Conservation (phyloP, 805 yeast genomes). For the Yamadazyma ubonensis region DNA sequence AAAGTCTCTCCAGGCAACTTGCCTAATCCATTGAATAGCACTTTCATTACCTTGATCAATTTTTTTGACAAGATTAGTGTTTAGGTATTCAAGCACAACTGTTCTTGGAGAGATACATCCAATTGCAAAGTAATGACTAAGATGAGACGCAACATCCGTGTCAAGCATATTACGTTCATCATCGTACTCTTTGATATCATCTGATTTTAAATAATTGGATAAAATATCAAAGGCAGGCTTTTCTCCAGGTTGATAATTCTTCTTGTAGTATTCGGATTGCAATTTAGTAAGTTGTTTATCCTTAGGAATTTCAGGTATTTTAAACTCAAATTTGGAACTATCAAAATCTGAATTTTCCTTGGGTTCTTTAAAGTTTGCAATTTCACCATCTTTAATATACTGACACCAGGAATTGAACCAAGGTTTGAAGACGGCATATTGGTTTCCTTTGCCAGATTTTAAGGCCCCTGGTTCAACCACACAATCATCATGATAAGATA, state of each 20-base stretch:
- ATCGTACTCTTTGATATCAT: slow-evolving; percentile 29
- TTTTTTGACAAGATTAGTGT: slow-evolving; percentile 22
- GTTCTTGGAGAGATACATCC: slow-evolving; percentile 48
- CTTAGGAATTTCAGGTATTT: slow-evolving; percentile 7
- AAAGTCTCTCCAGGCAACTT: slow-evolving; percentile 60
- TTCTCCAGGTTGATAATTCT: slow-evolving; percentile 26
- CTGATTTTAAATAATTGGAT: slow-evolving; percentile 20
- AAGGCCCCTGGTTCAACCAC: slow-evolving; percentile 41
- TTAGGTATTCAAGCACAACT: slow-evolving; percentile 32
- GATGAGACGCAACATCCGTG: slow-evolving; percentile 34
- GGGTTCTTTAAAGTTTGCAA: slow-evolving; percentile 9
- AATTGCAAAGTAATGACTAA: slow-evolving; percentile 46
- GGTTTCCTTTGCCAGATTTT: slow-evolving; percentile 35
- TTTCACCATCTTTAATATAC: slow-evolving; percentile 19
- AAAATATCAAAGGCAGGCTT: slow-evolving; percentile 29
- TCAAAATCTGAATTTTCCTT: background rate
- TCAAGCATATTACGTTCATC: slow-evolving; percentile 30
- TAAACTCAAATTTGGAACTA: background rate
- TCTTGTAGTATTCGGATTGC: slow-evolving; percentile 8
- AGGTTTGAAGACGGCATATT: slow-evolving; percentile 44
- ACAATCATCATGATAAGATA: slow-evolving; percentile 39
- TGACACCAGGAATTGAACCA: slow-evolving; percentile 42
- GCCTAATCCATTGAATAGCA: slow-evolving; percentile 47
- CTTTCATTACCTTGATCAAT: slow-evolving; percentile 31
- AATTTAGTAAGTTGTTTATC: slow-evolving; percentile 6